Conservation (phyloP, 768 basidiomycete species). For the Trametes elegans region DNA sequence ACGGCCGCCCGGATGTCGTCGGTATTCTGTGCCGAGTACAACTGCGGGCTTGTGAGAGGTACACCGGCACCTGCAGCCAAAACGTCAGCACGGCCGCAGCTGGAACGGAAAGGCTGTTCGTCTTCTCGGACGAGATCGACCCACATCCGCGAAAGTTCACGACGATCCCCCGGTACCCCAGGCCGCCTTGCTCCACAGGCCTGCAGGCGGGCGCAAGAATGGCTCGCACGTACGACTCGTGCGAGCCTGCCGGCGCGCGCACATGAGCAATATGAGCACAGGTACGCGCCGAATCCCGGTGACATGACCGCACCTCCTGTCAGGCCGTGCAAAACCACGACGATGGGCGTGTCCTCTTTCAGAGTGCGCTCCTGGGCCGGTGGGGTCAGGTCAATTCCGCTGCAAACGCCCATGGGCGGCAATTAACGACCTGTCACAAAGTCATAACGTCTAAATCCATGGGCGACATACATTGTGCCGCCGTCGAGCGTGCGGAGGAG, state of each 20-base stretch:
- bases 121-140: constrained; percentile 23
- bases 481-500: constrained; percentile 54
- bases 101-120: constrained; percentile 4
- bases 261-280: constrained; percentile 7
- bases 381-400: constrained; percentile 68
- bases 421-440: not conserved
- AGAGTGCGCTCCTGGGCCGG: constrained; percentile 28
- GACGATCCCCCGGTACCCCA: constrained; percentile 88
- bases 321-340: constrained; percentile 53
- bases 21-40: constrained; percentile 89
- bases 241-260: constrained; percentile 58
- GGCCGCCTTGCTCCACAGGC: constrained; percentile 72
- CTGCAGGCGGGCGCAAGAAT: constrained; percentile 72
- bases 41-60: constrained; percentile 75
- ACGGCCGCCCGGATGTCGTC: constrained; percentile 85
- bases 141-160: constrained; percentile 91
- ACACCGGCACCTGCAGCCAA: constrained; percentile 69
- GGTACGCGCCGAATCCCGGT: not conserved
- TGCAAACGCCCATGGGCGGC: constrained; percentile 25
- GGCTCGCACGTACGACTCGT: constrained; percentile 88
- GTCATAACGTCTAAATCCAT: not conserved
- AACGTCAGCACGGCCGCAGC: not conserved
- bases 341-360: constrained; percentile 44
- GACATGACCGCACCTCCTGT: constrained; percentile 38
- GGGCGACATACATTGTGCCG: constrained; percentile 55